These are phyloP conservation scores for Bipolaris gigantea DNA, from an alignment of 2,329 filamentous ascomycete species.

Conservation along the genomic window DNA sequence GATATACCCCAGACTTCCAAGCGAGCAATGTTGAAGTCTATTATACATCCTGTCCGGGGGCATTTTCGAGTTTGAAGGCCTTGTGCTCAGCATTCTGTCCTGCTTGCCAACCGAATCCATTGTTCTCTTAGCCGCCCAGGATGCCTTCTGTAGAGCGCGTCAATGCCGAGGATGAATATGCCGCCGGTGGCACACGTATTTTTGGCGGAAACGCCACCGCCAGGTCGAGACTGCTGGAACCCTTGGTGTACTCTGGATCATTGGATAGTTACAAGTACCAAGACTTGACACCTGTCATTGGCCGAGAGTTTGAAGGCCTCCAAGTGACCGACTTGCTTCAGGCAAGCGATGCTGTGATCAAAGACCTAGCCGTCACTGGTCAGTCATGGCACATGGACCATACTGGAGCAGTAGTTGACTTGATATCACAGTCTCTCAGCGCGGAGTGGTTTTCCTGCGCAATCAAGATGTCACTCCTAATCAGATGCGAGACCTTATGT, in stretches of 20 bases:
- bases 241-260: constrained; percentile 29
- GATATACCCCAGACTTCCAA: constrained; percentile 3
- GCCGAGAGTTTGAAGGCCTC: constrained; percentile 51
- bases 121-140: background rate
- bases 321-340: constrained; percentile 37
- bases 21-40: background rate
- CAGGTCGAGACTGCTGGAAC: constrained; percentile 25
- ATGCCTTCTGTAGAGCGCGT: constrained; percentile 32
- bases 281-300: constrained; percentile 57
- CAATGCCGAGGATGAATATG: constrained; percentile 6
- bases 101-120: background rate
- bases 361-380: constrained; percentile 61
- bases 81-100: background rate
- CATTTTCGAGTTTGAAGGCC: background rate
- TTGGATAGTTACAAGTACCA: constrained; percentile 29
- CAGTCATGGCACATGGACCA: constrained; percentile 8
- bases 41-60: background rate
- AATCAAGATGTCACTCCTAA: constrained; percentile 59
- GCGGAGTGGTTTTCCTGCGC: constrained; percentile 72
- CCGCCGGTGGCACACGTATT: constrained; percentile 7
- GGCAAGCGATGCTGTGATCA: constrained; percentile 42
- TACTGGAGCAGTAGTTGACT: background rate
- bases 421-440: constrained; percentile 60
- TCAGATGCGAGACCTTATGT: constrained; percentile 66
- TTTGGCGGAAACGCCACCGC: constrained; percentile 28